A percentile compares a stretch with the other conserved stretches of the same genome.
Evolutionary conservation across 2,329 filamentous ascomycete species (phyloP).

Genomic region (Neonectria coccinea): DNA sequence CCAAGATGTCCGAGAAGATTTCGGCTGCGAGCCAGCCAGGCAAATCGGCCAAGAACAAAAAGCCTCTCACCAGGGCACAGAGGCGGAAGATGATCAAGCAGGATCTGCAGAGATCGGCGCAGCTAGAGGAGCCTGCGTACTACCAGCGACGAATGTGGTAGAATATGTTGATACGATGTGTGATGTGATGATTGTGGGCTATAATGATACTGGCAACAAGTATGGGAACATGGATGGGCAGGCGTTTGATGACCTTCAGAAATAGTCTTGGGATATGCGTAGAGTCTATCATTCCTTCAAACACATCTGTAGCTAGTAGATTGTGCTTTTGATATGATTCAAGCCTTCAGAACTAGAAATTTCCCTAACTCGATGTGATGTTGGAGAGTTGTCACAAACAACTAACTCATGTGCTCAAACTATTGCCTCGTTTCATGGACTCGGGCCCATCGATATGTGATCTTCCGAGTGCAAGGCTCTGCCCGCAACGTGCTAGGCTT

Average conservation of each 20-base stretch:
- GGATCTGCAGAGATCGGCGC: constrained; percentile 63
- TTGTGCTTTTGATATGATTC: not conserved
- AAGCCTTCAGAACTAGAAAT: too few species aligned
- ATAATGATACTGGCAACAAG: constrained; percentile 1
- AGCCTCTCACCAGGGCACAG: constrained; percentile 64
- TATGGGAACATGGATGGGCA: not conserved
- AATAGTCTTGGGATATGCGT: not conserved
- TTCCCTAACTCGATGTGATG: too few species aligned
- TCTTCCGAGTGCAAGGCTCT: not conserved
- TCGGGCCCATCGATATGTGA: not conserved
- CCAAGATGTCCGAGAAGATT: constrained; percentile 49
- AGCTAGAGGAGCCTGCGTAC: constrained; percentile 59
- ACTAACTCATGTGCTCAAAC: not conserved
- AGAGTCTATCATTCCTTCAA: too few species aligned
- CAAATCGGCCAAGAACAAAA: constrained; percentile 53
- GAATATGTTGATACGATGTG: not conserved
- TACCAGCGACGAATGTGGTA: constrained; percentile 69
- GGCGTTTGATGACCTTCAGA: constrained; percentile 13
- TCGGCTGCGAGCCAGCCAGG: constrained; percentile 52
- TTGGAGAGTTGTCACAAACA: not conserved
- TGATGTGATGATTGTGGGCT: not conserved
- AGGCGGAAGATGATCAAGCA: constrained; percentile 69
- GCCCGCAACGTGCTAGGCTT: not conserved
- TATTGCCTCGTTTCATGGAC: not conserved
- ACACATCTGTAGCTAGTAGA: not conserved